phyloP scores from a whole-genome alignment of 1,284 basidiomycete genomes.

The Ustilago curta region DNA sequence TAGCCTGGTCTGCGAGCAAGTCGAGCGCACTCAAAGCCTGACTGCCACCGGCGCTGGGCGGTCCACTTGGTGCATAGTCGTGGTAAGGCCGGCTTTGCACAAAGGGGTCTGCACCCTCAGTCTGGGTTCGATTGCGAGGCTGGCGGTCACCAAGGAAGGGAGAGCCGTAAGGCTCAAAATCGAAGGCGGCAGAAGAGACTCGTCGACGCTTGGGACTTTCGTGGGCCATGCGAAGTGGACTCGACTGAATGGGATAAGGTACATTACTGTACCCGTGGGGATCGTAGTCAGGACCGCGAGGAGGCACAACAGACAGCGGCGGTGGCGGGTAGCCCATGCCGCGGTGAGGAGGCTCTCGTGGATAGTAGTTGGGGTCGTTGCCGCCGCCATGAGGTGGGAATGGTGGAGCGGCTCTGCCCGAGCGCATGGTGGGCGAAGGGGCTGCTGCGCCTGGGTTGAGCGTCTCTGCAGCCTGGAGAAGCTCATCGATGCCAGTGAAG shows the following conservation, averaged over 20 bases:
- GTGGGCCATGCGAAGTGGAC: slow-evolving; percentile 47
- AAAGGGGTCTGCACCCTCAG: slow-evolving; percentile 54
- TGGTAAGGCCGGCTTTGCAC: slow-evolving; percentile 24
- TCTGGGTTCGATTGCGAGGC: slow-evolving; percentile 45
- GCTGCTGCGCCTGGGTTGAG: slow-evolving; percentile 57
- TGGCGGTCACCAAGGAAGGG: slow-evolving; percentile 47
- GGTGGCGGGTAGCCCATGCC: slow-evolving; percentile 31
- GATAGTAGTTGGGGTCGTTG: slow-evolving; percentile 29
- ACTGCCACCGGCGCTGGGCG: slow-evolving; percentile 33
- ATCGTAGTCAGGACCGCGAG: slow-evolving; percentile 33
- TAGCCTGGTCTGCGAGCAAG: slow-evolving; percentile 68
- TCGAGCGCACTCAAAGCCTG: slow-evolving; percentile 63
- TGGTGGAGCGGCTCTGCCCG: slow-evolving; percentile 18
- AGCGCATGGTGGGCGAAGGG: slow-evolving; percentile 34
- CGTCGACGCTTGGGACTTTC: slow-evolving; percentile 67
- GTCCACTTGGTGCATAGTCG: slow-evolving; percentile 39
- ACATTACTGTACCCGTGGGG: slow-evolving; percentile 30
- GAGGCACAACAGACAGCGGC: slow-evolving; percentile 33
- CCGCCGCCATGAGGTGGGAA: slow-evolving; percentile 21
- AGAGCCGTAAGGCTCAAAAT: slow-evolving; percentile 53
- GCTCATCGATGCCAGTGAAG: slow-evolving; percentile 66
- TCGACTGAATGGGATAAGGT: slow-evolving; percentile 38
- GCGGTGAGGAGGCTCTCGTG: slow-evolving; percentile 34
- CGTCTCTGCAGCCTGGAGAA: slow-evolving; percentile 67
- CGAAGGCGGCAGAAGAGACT: slow-evolving; percentile 53